These are phyloP conservation scores for Penicillium crustosum DNA, from an alignment of 2,329 filamentous ascomycete species.

Conservation along the genomic window DNA sequence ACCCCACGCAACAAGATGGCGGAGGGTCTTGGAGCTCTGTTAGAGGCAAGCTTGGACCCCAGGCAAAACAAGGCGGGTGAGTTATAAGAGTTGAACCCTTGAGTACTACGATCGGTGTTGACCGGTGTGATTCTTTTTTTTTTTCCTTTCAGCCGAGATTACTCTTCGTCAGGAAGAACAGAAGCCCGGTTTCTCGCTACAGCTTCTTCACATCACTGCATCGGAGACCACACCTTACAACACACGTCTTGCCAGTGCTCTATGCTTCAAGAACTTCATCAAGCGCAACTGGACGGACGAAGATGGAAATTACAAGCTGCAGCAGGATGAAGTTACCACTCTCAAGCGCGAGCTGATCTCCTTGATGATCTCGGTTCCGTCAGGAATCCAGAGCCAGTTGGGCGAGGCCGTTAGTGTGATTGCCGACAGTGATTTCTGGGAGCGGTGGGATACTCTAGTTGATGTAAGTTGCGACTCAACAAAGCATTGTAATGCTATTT, in stretches of 20 bases:
- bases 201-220: conserved; percentile 86
- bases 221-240: conserved; percentile 69
- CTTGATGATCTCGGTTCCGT: conserved; percentile 89
- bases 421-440: conserved; percentile 96
- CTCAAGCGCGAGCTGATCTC: conserved; percentile 96
- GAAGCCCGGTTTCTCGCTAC: conserved; percentile 83
- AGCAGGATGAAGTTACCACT: conserved; percentile 74
- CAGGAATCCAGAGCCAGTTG: conserved; percentile 85
- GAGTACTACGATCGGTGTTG: neutral
- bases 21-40: conserved; percentile 63
- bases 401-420: conserved; percentile 97
- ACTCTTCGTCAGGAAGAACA: conserved; percentile 75
- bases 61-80: conserved; percentile 84
- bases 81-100: conserved; percentile 19
- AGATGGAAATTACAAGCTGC: conserved; percentile 88
- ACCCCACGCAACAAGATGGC: conserved; percentile 54
- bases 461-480: conserved; percentile 54
- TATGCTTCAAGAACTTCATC: conserved; percentile 99
- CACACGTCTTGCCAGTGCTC: conserved; percentile 79
- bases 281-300: conserved; percentile 94
- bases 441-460: conserved; percentile 93
- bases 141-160: conserved; percentile 66
- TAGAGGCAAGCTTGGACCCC: conserved; percentile 88
- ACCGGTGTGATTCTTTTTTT: conserved; percentile 3
- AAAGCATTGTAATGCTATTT: neutral